A percentile compares a stretch with the other conserved stretches of the same genome.
Evolutionary conservation across 345 rosid genomes (phyloP).

Genomic region (Toxicodendron radicans): DNA sequence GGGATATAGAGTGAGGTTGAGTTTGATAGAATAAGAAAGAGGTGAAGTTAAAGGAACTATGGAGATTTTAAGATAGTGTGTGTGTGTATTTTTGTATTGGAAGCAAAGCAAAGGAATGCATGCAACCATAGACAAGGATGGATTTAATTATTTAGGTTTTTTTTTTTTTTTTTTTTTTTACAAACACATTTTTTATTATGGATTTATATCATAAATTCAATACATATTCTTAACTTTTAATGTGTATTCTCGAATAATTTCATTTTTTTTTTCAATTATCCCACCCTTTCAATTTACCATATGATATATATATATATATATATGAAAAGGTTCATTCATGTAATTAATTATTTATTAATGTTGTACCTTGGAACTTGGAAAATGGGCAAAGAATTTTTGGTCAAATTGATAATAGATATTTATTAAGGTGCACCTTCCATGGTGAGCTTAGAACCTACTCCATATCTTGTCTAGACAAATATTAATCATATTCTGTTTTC

Average conservation of each 20-base stretch:
- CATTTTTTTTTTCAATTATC: too few species aligned
- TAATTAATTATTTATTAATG: not conserved
- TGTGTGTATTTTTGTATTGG: constrained; percentile 39
- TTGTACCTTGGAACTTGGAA: not conserved
- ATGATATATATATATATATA: too few species aligned
- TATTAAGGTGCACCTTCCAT: constrained; percentile 1
- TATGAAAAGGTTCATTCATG: constrained; percentile 1
- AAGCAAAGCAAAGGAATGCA: constrained; percentile 38
- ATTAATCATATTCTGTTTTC: too few species aligned
- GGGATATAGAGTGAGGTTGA: too few species aligned
- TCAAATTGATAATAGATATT: not conserved
- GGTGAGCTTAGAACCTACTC: constrained; percentile 13
- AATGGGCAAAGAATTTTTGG: not conserved
- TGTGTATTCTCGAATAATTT: too few species aligned
- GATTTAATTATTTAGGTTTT: too few species aligned
- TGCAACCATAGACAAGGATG: too few species aligned
- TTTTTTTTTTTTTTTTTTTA: too few species aligned
- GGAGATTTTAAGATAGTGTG: constrained; percentile 14
- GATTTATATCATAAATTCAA: too few species aligned
- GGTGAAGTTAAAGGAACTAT: not conserved
- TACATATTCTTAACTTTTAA: too few species aligned
- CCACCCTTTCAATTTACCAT: too few species aligned
- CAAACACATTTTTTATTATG: too few species aligned
- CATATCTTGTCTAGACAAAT: not conserved
- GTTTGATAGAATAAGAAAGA: not conserved